A percentile compares a stretch with the other conserved stretches of the same genome.
Conservation (phyloP, 768 basidiomycete genomes). For the Agaricus bisporus region DNA sequence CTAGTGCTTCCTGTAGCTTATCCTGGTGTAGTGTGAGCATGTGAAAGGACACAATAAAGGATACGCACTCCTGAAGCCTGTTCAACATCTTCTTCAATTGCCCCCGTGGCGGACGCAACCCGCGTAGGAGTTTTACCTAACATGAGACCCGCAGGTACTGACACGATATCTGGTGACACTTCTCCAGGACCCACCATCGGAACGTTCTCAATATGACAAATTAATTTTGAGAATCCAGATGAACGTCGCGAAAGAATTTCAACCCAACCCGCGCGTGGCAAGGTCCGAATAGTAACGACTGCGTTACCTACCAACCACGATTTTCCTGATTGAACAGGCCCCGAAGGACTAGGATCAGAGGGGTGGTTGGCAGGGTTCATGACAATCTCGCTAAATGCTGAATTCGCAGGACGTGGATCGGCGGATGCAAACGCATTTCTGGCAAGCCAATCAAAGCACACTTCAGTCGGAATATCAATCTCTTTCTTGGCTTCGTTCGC, state of each 20-base stretch:
- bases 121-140: slow-evolving; percentile 51
- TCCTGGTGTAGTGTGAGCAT: slow-evolving; percentile 16
- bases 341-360: slow-evolving; percentile 30
- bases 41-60: background rate
- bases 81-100: slow-evolving; percentile 17
- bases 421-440: slow-evolving; percentile 92
- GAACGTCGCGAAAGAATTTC: slow-evolving; percentile 81
- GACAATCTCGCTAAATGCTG: slow-evolving; percentile 73
- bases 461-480: slow-evolving; percentile 88
- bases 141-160: slow-evolving; percentile 66
- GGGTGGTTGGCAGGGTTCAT: slow-evolving; percentile 47
- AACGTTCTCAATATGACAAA: slow-evolving; percentile 85
- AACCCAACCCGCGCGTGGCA: slow-evolving; percentile 79
- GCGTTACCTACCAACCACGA: slow-evolving; percentile 86
- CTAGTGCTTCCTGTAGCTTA: slow-evolving; percentile 22
- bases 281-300: slow-evolving; percentile 72
- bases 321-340: slow-evolving; percentile 28
- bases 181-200: slow-evolving; percentile 83
- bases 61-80: slow-evolving; percentile 12
- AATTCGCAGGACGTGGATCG: slow-evolving; percentile 82
- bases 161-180: slow-evolving; percentile 71
- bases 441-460: slow-evolving; percentile 97
- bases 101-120: slow-evolving; percentile 21
- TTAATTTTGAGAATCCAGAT: slow-evolving; percentile 81
- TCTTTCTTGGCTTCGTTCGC: slow-evolving; percentile 72